A percentile compares a stretch with the other conserved stretches of the same genome.
phyloP scores from a whole-genome alignment of 164 flowering plant genomes.

The Vitis rupestris region DNA sequence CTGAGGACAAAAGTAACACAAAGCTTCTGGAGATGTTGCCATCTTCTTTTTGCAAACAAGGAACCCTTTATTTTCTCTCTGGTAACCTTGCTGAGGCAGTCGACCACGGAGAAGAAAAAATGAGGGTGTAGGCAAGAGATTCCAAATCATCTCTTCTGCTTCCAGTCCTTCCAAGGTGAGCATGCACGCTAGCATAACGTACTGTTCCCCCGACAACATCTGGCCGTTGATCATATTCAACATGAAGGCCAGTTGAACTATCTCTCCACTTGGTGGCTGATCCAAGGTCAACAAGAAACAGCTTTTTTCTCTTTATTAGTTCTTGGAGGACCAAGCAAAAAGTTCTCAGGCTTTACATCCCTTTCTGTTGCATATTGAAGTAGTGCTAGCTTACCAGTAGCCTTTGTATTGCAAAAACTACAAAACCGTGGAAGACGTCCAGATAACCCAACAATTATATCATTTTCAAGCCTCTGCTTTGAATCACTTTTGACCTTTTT shows the following conservation, averaged over 20 bases:
- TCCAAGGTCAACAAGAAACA: conserved; percentile 94
- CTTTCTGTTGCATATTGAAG: conserved; percentile 22
- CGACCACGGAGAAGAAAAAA: conserved; percentile 92
- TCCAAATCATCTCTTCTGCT: conserved; percentile 97
- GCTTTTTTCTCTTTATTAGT: conserved; percentile 74
- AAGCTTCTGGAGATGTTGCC: conserved; percentile 69
- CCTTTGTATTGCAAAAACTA: too few species aligned
- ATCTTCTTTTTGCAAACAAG: conserved; percentile 94
- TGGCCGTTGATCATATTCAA: conserved; percentile 93
- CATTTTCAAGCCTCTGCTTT: too few species aligned
- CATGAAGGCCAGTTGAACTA: conserved; percentile 69
- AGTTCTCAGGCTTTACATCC: conserved; percentile 97
- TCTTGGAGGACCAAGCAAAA: too few species aligned
- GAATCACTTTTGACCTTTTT: too few species aligned
- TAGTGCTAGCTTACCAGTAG: too few species aligned
- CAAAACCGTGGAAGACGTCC: too few species aligned
- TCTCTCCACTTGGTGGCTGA: conserved; percentile 91
- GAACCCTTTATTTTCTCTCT: conserved; percentile 95
- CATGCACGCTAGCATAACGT: conserved; percentile 97
- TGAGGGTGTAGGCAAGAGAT: conserved; percentile 90
- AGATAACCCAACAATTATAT: too few species aligned
- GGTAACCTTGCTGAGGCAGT: conserved; percentile 97
- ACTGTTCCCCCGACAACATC: conserved; percentile 98
- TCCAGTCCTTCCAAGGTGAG: conserved; percentile 94
- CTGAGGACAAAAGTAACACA: too few species aligned